phyloP scores from a whole-genome alignment of 345 rosid genomes.

The Hirschfeldia incana region DNA sequence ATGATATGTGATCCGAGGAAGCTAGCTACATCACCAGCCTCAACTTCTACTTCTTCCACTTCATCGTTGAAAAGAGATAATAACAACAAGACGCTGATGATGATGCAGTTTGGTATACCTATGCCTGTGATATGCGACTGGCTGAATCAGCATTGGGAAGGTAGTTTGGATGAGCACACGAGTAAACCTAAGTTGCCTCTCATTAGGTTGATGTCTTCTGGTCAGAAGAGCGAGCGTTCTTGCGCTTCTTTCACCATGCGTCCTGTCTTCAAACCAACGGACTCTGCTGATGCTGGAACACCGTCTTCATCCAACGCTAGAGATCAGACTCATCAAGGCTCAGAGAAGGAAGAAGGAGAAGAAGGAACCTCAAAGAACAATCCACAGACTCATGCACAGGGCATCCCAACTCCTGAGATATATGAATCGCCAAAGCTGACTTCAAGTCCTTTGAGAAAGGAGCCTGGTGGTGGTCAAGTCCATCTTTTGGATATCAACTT shows the following conservation, averaged over 20 bases:
- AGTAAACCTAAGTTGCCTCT: constrained; percentile 85
- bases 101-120: constrained; percentile 94
- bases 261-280: constrained; percentile 72
- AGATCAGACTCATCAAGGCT: constrained; percentile 48
- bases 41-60: constrained; percentile 72
- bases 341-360: constrained; percentile 51
- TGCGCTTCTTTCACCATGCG: constrained; percentile 84
- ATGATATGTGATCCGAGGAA: constrained; percentile 99
- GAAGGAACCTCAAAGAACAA: constrained; percentile 49
- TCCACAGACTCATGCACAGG: constrained; percentile 62
- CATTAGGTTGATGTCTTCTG: constrained; percentile 83
- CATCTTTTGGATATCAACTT: constrained; percentile 93
- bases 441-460: constrained; percentile 66
- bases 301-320: constrained; percentile 39
- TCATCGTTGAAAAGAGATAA: constrained; percentile 49
- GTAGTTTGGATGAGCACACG: constrained; percentile 78
- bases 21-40: constrained; percentile 81
- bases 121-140: constrained; percentile 89
- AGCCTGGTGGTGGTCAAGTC: constrained; percentile 43
- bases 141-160: constrained; percentile 99
- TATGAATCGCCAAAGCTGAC: constrained; percentile 76
- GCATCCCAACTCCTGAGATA: constrained; percentile 90
- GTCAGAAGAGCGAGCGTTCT: constrained; percentile 87
- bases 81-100: constrained; percentile 56
- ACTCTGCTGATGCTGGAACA: constrained; percentile 46